Conservation (phyloP, 805 yeast species). For the Tetrapisispora nanseiensis region DNA sequence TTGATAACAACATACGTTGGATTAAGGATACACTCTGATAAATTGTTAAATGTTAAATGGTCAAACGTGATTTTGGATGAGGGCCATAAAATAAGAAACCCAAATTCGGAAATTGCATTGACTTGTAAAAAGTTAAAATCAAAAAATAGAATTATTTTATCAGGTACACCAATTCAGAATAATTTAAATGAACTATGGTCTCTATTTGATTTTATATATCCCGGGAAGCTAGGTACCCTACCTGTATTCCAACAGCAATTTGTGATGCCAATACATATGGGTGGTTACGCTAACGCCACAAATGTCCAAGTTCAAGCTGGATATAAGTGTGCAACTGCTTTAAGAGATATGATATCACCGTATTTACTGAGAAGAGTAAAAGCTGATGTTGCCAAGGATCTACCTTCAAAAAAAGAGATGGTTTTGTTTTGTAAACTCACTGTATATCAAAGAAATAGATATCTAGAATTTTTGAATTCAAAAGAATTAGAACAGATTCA, state of each 20-base stretch:
- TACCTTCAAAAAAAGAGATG: constrained; percentile 89
- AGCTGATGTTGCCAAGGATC: constrained; percentile 87
- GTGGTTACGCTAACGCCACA: constrained; percentile 97
- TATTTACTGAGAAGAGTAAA: constrained; percentile 80
- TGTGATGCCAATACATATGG: constrained; percentile 84
- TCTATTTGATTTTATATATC: constrained; percentile 86
- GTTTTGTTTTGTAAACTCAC: constrained; percentile 88
- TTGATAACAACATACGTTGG: constrained; percentile 90
- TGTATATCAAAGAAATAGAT: constrained; percentile 59
- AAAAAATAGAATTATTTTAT: constrained; percentile 73
- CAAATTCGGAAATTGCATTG: constrained; percentile 79
- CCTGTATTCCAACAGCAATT: constrained; percentile 93
- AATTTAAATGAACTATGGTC: constrained; percentile 91
- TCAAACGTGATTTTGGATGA: constrained; percentile 88
- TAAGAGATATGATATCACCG: constrained; percentile 83
- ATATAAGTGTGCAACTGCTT: constrained; percentile 86
- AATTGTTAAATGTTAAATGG: constrained; percentile 65
- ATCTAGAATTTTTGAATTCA: constrained; percentile 63
- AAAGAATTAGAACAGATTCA: constrained; percentile 65
- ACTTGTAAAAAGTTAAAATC: constrained; percentile 79
- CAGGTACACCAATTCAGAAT: constrained; percentile 96
- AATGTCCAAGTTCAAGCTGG: constrained; percentile 95
- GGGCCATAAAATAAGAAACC: constrained; percentile 94
- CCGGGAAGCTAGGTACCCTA: constrained; percentile 87
- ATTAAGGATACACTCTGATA: constrained; percentile 53